phyloP scores from a whole-genome alignment of 2,329 filamentous ascomycete genomes.

The Colletotrichum melonis region DNA sequence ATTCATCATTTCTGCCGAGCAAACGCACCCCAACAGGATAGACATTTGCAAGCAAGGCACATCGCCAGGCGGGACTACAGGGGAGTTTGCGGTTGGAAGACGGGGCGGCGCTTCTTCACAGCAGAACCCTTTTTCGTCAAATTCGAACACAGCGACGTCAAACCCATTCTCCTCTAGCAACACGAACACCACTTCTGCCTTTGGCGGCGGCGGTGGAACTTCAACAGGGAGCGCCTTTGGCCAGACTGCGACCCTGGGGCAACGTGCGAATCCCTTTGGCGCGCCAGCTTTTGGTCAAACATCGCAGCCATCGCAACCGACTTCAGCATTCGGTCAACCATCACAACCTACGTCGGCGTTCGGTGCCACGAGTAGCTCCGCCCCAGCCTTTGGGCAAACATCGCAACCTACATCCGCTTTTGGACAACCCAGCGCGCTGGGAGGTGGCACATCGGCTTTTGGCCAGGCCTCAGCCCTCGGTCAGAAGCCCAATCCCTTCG shows the following conservation, averaged over 20 bases:
- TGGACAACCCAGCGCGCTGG: conserved; percentile 43
- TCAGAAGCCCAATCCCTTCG: conserved; percentile 45
- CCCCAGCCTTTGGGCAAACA: conserved; percentile 51
- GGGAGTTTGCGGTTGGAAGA: conserved; percentile 56
- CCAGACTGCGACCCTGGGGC: conserved; percentile 43
- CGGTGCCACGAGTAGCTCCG: conserved; percentile 45
- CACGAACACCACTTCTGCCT: conserved; percentile 41
- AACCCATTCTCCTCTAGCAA: conserved; percentile 31
- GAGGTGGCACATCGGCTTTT: conserved; percentile 43
- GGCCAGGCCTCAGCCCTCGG: conserved; percentile 50
- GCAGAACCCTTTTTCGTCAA: conserved; percentile 40
- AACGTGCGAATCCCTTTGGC: conserved; percentile 44
- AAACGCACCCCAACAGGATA: conserved; percentile 80
- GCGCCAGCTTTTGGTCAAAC: conserved; percentile 51
- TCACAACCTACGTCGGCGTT: conserved; percentile 47
- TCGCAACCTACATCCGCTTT: conserved; percentile 46
- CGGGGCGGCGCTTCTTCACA: conserved; percentile 40
- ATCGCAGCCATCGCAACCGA: conserved; percentile 40
- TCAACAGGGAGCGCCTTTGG: conserved; percentile 43
- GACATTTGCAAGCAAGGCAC: conserved; percentile 68
- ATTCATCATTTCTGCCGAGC: conserved; percentile 73
- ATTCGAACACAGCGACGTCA: conserved; percentile 41
- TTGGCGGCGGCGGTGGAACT: conserved; percentile 49
- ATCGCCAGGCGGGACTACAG: conserved; percentile 54
- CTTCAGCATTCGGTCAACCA: conserved; percentile 50